Evolutionary conservation across 495 filamentous ascomycete genomes (phyloP).

Genomic region (Sabuloglossum arenarium): DNA sequence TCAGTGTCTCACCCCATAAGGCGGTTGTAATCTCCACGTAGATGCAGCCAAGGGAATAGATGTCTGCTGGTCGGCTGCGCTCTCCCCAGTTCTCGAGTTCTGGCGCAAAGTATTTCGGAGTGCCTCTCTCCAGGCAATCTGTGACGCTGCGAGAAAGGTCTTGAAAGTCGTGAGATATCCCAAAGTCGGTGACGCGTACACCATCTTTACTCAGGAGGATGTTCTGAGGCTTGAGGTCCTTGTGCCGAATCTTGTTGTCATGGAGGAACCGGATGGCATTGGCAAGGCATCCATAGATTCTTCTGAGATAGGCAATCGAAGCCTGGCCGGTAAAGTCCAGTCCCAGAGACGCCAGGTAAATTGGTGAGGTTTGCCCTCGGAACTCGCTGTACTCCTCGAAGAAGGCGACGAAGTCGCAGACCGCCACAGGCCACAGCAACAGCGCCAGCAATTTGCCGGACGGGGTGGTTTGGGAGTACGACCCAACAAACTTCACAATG

Average conservation of each 20-base stretch:
- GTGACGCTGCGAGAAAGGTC: conserved; percentile 15
- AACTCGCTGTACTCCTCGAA: not conserved
- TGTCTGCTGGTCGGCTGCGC: conserved; percentile 16
- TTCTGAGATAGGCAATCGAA: not conserved
- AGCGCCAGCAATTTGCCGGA: not conserved
- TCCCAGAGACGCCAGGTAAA: no score
- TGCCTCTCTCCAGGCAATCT: conserved; percentile 13
- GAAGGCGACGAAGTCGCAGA: not conserved
- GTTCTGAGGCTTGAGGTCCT: conserved; percentile 23
- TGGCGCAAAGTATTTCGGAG: conserved; percentile 19
- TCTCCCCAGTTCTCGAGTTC: conserved; percentile 13
- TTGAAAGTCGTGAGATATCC: conserved; percentile 12
- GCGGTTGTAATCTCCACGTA: conserved; percentile 18
- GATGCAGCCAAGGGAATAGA: conserved; percentile 19
- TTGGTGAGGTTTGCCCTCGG: not conserved
- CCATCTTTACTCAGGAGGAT: conserved; percentile 19
- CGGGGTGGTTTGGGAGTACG: not conserved
- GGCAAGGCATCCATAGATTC: conserved; percentile 15
- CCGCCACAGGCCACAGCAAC: not conserved
- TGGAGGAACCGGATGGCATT: conserved; percentile 22
- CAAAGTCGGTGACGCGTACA: conserved; percentile 24
- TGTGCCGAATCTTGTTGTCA: conserved; percentile 19
- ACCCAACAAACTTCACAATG: not conserved
- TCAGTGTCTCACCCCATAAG: conserved; percentile 10
- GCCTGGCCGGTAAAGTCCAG: not conserved